Conservation (phyloP, 257 asterid species). For the Schizonepeta tenuifolia region DNA sequence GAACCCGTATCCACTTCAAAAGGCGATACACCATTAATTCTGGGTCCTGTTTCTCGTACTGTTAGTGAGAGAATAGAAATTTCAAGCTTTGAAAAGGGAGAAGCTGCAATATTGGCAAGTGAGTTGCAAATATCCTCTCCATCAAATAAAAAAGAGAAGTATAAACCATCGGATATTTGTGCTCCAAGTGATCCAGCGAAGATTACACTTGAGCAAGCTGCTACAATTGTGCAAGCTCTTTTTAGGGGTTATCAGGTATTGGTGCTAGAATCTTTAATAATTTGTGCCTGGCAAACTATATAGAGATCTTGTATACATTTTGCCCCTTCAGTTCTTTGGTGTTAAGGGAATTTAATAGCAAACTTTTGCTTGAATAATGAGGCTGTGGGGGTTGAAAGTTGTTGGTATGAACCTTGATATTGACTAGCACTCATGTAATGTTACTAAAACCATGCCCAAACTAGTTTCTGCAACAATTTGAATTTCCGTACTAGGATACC, state of each 20-base stretch:
- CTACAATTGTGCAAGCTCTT: constrained; percentile 53
- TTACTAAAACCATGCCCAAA: too few relatives aligned
- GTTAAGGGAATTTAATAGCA: too few relatives aligned
- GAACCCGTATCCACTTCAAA: constrained; percentile 41
- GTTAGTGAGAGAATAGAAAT: constrained; percentile 29
- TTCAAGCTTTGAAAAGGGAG: constrained; percentile 34
- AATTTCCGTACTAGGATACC: too few relatives aligned
- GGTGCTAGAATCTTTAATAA: constrained; percentile 1
- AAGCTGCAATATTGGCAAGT: constrained; percentile 23
- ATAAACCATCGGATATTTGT: constrained; percentile 30
- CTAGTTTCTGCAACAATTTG: too few relatives aligned
- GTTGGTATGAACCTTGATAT: too few relatives aligned
- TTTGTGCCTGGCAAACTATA: background rate
- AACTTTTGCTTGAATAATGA: too few relatives aligned
- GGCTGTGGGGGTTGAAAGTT: too few relatives aligned
- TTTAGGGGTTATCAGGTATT: constrained; percentile 55
- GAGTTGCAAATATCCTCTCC: constrained; percentile 35
- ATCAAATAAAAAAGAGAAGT: constrained; percentile 35
- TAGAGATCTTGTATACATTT: too few relatives aligned
- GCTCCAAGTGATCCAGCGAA: constrained; percentile 37
- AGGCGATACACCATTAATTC: constrained; percentile 38
- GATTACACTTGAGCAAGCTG: constrained; percentile 56
- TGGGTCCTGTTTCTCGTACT: constrained; percentile 37
- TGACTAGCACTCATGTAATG: too few relatives aligned
- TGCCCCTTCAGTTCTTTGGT: background rate